Evolutionary conservation across 148 eudicot genomes (phyloP), one percentile per base, ranked within the genome.

Genomic region (Chenopodium quinoa): DNA sequence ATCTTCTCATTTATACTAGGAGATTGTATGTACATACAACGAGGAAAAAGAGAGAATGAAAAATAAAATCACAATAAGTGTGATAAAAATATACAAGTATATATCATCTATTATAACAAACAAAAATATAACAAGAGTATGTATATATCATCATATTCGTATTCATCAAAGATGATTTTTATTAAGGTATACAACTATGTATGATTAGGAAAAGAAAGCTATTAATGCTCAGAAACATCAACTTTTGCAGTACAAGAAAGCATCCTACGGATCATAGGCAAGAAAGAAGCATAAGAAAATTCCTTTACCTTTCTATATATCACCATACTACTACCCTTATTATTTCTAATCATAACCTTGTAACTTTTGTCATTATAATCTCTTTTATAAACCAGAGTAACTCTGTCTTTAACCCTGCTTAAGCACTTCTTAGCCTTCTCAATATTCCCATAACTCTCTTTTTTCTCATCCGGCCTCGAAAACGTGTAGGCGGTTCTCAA

Each of bases 401-500:
- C 86, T 75, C 77, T 79, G 48, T 85, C 80, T 79, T 50, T 88
- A 19, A 75, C 88, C 63, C 85, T 86, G 9, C 78, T 78, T 34
- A 87, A 29, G 62, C 91, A 90, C 83, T 88, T 87, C 79, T 76
- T 86, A 11, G 86, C 87, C 77, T 27, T 81, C 76, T 79, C 84
- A 8, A 68, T 75, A 16, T 7, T 46, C 3, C 19, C 48, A 31
- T 76, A 22, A 69, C 12, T n/a, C 73, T 82, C 70, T 2, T 73
- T 40, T 0, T 40, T 86, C 77, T 92, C 93, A 71, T 92, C 83
- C 3, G 29, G n/a, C 83, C 86, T 82, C 1, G 94, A 78, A 75
- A 92, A 90, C 0, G 92, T 81, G 87, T 91, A 92, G 77, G 84
- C 81, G 83, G 93, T 92, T 74, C 91, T 83, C 16, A 91, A 78